Evolutionary conservation across 2,329 filamentous ascomycete genomes (phyloP), one percentile per base, ranked within the genome.

Genomic region (Orbilia brochopaga): DNA sequence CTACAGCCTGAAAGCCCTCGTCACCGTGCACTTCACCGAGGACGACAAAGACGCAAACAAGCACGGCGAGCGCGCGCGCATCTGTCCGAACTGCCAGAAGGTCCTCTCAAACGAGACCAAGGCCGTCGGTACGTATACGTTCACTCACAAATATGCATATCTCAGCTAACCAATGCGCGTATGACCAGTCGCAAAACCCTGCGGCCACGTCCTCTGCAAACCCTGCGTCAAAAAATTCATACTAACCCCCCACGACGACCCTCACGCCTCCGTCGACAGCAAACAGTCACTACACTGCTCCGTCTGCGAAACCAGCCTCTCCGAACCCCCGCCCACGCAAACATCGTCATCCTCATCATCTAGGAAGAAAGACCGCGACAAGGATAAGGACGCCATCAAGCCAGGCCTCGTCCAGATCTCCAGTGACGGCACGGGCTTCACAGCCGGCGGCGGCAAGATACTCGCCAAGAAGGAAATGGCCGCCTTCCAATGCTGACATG

Each of bases 401-500:
- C 86, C 88, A 0, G 92, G 92, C 0, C 78, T 97, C 35, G 88
- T 97, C 1, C 86, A 90, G 77, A 85, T 97, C 54, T 87, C 86
- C 75, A 90, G 88, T 37, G 93, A 97, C 76, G 93, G 93, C 0
- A 97, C 93, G 0, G 93, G 93, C 0, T 97, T 96, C 79, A 92
- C 93, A 2, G 90, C 91, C 2, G 88, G 89, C n/a, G 93, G 94
- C 1, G 85, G 86, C 57, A 96, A 89, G 77, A 75, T 77, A 24
- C 85, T 90, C 76, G 91, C 95, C 15, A 89, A 90, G 80, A 94
- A 88, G 79, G 81, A 85, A 2, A 89, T 90, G 0, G 87, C 95
- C 17, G 88, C 88, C 0, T 96, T 96, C 79, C 90, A 95, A 78
- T 93, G 90, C 78, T 94, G 78, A 82, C 50, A 58, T 24, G 21